Base-by-base conservation (phyloP, 1,139 yeast genomes). In the Meyerozyma sp. region DNA sequence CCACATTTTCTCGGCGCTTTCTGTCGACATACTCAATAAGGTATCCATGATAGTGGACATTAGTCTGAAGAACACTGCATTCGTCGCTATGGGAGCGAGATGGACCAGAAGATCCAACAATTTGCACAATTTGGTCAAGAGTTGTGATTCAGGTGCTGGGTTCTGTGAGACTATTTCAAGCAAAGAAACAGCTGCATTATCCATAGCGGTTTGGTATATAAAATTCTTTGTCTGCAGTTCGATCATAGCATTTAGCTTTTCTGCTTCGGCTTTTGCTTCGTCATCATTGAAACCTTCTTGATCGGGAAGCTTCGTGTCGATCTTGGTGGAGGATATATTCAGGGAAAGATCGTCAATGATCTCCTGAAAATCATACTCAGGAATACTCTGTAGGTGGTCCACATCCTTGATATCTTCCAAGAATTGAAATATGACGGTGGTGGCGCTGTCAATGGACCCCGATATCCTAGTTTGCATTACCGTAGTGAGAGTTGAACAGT, bases 1-100 rank as follows among this genome's bases (percentile, higher is more conserved):
- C 77, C 77, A 73, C 47, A 70, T 67, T 11, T 42, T 43, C 9
- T 59, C 62, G 7, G 66, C 53, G 9, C 52, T 48, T 3, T 45
- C 30, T 5, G 63, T 54, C 5, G 66, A 56, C 3, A 56, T 49
- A 30, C 55, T 53, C 34, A 58, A 50, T 20, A 65, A 49, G 18
- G 55, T 46, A 7, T 56, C 55, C 55, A 57, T 56, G 3, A 59
- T 48, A 14, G 48, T 57, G 5, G 58, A 49, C 6, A 65, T 41
- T 27, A 58, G 44, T 16, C 56, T 60, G 45, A 57, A 67, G 42
- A 58, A 64, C 1, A 56, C 44, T 14, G 49, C 53, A 44, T 66
- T 67, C 28, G 51, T 36, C 6, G 45, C 46, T 7, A 45, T 42
- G 8, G 47, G 25, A 9, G 50, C 47, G 20, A 60, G 42, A 41